A percentile compares a stretch with the other conserved stretches of the same genome.
phyloP scores from a whole-genome alignment of 345 rosid species.

The Brassica nigra region DNA sequence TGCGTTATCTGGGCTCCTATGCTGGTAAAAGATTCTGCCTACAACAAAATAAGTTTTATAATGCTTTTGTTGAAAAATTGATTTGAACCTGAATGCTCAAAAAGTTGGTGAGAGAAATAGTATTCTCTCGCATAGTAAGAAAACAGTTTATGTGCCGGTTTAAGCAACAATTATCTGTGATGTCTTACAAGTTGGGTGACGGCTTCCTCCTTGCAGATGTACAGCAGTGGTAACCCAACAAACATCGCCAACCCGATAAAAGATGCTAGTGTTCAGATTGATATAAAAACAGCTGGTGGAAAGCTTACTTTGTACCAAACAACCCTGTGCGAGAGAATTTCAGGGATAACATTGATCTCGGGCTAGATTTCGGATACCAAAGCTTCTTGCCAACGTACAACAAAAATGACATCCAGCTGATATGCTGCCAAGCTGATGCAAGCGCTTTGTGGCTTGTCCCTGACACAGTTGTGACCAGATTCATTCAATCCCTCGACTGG shows the following conservation, averaged over 20 bases:
- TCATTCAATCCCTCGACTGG: slow-evolving; percentile 72
- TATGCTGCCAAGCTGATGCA: slow-evolving; percentile 95
- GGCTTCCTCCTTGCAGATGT: slow-evolving; percentile 64
- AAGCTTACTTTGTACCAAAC: slow-evolving; percentile 85
- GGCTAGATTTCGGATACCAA: slow-evolving; percentile 62
- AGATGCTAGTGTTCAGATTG: slow-evolving; percentile 85
- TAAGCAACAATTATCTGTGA: not conserved
- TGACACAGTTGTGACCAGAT: slow-evolving; percentile 68
- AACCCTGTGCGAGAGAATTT: slow-evolving; percentile 81
- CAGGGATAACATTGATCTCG: slow-evolving; percentile 60
- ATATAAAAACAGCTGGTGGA: slow-evolving; percentile 78
- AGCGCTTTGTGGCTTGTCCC: slow-evolving; percentile 91
- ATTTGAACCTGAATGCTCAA: not conserved
- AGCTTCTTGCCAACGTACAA: slow-evolving; percentile 73
- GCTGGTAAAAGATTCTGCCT: slow-evolving; percentile 60
- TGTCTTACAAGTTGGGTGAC: slow-evolving; percentile 16
- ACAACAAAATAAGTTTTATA: slow-evolving; percentile 3
- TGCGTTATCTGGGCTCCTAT: slow-evolving; percentile 99
- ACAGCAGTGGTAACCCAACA: slow-evolving; percentile 98
- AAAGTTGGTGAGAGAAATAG: slow-evolving; percentile 18
- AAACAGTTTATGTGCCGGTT: slow-evolving; percentile 3
- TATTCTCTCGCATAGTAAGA: slow-evolving; percentile 3
- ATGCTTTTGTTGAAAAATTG: not conserved
- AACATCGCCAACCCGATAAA: slow-evolving; percentile 93
- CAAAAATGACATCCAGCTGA: slow-evolving; percentile 46